Conservation (phyloP, 192 early-diverging fungal species). For the Podila epigama region DNA sequence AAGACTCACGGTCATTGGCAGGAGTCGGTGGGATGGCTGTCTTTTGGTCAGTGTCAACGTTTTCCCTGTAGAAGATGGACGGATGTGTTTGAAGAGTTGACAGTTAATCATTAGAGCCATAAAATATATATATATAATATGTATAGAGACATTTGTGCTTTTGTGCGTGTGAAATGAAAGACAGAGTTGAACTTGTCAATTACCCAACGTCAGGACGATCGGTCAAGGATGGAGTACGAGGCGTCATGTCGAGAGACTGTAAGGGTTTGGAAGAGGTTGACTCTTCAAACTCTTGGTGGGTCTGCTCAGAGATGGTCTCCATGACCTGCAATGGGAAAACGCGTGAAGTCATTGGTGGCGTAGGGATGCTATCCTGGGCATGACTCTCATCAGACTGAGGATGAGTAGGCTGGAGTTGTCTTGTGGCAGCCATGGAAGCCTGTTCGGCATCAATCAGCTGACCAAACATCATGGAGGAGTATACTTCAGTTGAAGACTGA, state of each 20-base stretch:
- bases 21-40: constrained; percentile 15
- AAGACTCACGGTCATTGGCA: constrained; percentile 7
- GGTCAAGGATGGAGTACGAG: neutral
- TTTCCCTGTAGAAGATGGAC: too few relatives aligned
- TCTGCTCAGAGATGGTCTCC: constrained; percentile 9
- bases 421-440: constrained; percentile 2
- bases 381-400: neutral
- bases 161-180: too few relatives aligned
- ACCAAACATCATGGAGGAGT: constrained; percentile 24
- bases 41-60: neutral
- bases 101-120: too few relatives aligned
- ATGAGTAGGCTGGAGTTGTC: neutral
- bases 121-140: too few relatives aligned
- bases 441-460: constrained; percentile 38
- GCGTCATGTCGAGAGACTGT: neutral
- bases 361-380: constrained; percentile 20
- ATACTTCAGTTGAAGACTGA: constrained; percentile 22
- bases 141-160: too few relatives aligned
- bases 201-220: neutral
- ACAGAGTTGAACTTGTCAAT: too few relatives aligned
- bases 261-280: neutral
- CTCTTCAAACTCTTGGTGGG: neutral
- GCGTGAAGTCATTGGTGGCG: constrained; percentile 20
- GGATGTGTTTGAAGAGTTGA: too few relatives aligned
- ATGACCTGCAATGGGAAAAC: constrained; percentile 14